Evolutionary conservation across 495 filamentous ascomycete species (phyloP).

Genomic region (Pseudomonodictys pantanalensis): DNA sequence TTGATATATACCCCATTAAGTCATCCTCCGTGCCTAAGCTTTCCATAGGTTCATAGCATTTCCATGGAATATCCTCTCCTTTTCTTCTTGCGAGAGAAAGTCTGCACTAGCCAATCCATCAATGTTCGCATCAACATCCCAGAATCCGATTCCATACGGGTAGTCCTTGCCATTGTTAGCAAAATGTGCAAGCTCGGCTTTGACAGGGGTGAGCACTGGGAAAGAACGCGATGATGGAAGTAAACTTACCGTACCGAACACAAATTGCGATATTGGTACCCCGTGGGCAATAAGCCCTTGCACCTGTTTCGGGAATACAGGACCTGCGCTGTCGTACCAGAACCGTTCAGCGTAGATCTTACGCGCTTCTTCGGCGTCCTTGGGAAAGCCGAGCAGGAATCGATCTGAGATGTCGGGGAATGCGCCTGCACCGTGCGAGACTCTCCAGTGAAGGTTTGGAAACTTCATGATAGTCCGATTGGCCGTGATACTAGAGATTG

Average conservation of each 20-base stretch:
- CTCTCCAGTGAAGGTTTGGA: slow-evolving; percentile 28
- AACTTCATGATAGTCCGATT: slow-evolving; percentile 28
- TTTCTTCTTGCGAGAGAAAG: slow-evolving; percentile 21
- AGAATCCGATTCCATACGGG: slow-evolving; percentile 33
- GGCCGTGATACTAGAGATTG: slow-evolving; percentile 33
- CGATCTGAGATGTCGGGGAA: slow-evolving; percentile 34
- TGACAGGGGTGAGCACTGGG: neutral
- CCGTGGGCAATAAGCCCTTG: slow-evolving; percentile 33
- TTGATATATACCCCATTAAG: neutral
- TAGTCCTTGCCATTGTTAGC: slow-evolving; percentile 26
- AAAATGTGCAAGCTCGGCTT: neutral
- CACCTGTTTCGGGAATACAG: slow-evolving; percentile 33
- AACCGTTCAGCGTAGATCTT: slow-evolving; percentile 28
- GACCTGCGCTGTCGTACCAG: slow-evolving; percentile 35
- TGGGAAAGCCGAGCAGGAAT: slow-evolving; percentile 29
- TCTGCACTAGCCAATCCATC: slow-evolving; percentile 21
- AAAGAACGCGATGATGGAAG: neutral
- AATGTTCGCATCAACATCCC: slow-evolving; percentile 29
- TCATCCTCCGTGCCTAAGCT: slow-evolving; percentile 12
- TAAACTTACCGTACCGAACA: slow-evolving; percentile 33
- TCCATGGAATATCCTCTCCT: slow-evolving; percentile 20
- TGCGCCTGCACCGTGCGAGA: slow-evolving; percentile 35
- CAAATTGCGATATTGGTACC: slow-evolving; percentile 28
- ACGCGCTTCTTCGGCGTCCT: slow-evolving; percentile 20
- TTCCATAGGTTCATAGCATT: slow-evolving; percentile 23